Conservation (phyloP, 768 basidiomycete species). For the Trametes elegans region DNA sequence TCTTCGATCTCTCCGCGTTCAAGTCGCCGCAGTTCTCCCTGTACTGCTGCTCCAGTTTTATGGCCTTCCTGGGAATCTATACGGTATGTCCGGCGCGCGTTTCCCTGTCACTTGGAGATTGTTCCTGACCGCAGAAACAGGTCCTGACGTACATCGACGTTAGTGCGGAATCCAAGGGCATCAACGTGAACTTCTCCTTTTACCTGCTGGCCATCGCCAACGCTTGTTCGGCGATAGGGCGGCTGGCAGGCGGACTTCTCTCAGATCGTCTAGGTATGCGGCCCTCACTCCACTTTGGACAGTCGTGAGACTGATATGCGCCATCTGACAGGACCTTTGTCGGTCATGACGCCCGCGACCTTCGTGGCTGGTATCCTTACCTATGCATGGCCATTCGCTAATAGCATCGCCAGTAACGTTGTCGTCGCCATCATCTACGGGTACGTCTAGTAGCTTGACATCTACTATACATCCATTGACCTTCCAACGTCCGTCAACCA, state of each 20-base stretch:
- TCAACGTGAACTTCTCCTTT: slow-evolving; percentile 50
- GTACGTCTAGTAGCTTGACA: too few relatives aligned
- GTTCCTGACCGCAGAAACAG: slow-evolving; percentile 22
- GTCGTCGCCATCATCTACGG: slow-evolving; percentile 63
- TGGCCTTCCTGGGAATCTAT: slow-evolving; percentile 68
- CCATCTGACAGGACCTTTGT: slow-evolving; percentile 52
- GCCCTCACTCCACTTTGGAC: not conserved
- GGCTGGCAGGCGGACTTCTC: slow-evolving; percentile 50
- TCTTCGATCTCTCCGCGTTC: slow-evolving; percentile 60
- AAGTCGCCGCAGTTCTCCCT: slow-evolving; percentile 50
- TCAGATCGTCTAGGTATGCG: slow-evolving; percentile 52
- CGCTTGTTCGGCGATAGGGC: slow-evolving; percentile 59
- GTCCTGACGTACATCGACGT: slow-evolving; percentile 69
- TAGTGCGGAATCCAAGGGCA: slow-evolving; percentile 49
- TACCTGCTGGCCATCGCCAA: slow-evolving; percentile 72
- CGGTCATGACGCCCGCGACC: slow-evolving; percentile 66
- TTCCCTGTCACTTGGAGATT: not conserved
- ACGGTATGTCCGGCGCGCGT: slow-evolving; percentile 40
- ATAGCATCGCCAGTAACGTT: slow-evolving; percentile 43
- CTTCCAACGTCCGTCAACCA: slow-evolving; percentile 21
- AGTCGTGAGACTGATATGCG: not conserved
- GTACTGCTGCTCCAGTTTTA: slow-evolving; percentile 56
- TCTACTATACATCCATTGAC: too few relatives aligned
- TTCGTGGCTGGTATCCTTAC: slow-evolving; percentile 55
- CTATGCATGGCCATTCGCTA: slow-evolving; percentile 68